Percentiles rank a stretch among this genome's conserved stretches.
Evolutionary conservation across 2,329 filamentous ascomycete genomes (phyloP).

Genomic region (Davidsoniella virescens): DNA sequence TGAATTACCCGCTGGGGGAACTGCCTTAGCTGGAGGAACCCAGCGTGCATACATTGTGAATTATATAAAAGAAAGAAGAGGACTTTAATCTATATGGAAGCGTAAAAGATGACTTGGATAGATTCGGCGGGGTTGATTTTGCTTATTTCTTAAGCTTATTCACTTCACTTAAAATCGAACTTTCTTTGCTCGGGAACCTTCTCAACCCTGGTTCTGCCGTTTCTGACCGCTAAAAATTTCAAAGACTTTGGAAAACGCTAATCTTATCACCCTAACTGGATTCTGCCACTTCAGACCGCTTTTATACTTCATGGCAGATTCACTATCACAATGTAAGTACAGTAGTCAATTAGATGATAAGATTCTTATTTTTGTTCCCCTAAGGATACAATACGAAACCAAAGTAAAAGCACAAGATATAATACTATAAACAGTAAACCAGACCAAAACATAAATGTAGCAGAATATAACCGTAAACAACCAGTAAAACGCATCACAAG

Average conservation of each 20-base stretch:
- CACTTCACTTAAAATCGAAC: background rate
- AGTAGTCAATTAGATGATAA: too few relatives aligned
- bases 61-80: background rate
- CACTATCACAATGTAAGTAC: too few relatives aligned
- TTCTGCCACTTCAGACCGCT: background rate
- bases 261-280: constrained; percentile 4
- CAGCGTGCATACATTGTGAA: constrained; percentile 11
- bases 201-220: constrained; percentile 5
- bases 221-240: constrained; percentile 6
- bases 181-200: background rate
- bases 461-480: background rate
- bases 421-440: background rate
- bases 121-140: background rate
- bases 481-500: background rate
- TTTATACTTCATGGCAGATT: too few relatives aligned
- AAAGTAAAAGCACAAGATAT: background rate
- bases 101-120: background rate
- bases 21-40: constrained; percentile 6
- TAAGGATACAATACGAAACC: background rate
- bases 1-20: background rate
- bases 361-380: too few relatives aligned
- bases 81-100: background rate
- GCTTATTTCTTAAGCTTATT: background rate
- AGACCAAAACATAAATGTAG: background rate
- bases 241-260: background rate